Evolutionary conservation across 768 basidiomycete species (phyloP), one percentile per base, ranked within the genome.

Genomic region (Suillus clintonianus): DNA sequence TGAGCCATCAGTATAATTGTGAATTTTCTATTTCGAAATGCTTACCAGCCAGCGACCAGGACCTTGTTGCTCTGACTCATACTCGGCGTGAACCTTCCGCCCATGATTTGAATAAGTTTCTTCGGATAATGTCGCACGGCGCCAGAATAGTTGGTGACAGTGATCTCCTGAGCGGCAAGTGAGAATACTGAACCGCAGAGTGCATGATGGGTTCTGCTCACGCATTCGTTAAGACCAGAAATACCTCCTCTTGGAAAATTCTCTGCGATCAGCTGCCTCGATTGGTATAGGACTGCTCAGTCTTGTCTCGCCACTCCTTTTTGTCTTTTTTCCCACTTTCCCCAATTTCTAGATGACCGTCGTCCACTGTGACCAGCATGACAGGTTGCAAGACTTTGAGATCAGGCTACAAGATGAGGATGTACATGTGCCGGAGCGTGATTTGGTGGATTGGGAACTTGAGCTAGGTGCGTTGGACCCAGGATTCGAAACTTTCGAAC

Each of bases 71-170:
- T 77, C 11, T 83, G 84, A 0, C 86, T 85, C 89, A 98, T 91
- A 55, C 86, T 91, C 0, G 94, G 87, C 3, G 93, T 94, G 69
- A 94, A 96, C 32, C 76, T 81, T 1, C 86, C 94, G 2, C 94
- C 95, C 83, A 93, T 86, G 5, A 85, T 76, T 6, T 77, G 77
- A 59, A 98, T 91, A 17, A 98, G 79, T 65, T 86, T 88, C 78
- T 94, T 94, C 58, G 97, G 82, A 70, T 96, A 96, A 59, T 97
- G 95, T 3, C 95, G 83, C 7, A 91, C 84, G 42, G 89, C 87
- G 3, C 95, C 95, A 0, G 92, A 91, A 72, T 95, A 97, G 71
- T 96, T 96, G 0, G 94, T 94, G 1, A 97, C 81, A 0, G 94
- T 92, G 61, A 97, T 88, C 67, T 86, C 82, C 91, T 94, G 57